Conservation (phyloP, 2,329 filamentous ascomycete genomes). For the Beauveria asiatica region DNA sequence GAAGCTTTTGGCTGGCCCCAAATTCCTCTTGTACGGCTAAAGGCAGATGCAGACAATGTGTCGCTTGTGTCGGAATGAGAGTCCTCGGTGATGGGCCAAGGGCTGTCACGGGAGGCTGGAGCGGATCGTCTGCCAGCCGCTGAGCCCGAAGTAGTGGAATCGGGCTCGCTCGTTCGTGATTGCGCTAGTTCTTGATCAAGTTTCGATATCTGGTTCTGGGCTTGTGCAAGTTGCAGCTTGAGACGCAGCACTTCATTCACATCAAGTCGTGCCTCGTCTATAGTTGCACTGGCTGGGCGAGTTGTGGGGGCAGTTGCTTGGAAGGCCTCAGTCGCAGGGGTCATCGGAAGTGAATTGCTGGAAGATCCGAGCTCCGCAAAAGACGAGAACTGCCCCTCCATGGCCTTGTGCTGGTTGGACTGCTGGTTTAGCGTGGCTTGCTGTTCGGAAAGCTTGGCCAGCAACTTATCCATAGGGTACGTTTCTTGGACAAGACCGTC, state of each 20-base stretch:
- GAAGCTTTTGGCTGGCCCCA: constrained; percentile 43
- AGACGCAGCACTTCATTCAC: constrained; percentile 57
- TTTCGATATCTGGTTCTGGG: constrained; percentile 60
- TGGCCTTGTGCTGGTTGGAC: constrained; percentile 37
- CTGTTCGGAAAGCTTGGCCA: constrained; percentile 67
- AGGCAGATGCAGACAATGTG: constrained; percentile 39
- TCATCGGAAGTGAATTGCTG: constrained; percentile 53
- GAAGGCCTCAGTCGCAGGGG: constrained; percentile 50
- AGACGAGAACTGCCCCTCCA: constrained; percentile 26
- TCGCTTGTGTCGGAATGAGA: constrained; percentile 49
- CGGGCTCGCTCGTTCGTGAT: constrained; percentile 51
- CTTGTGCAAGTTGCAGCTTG: constrained; percentile 62
- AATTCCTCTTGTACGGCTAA: constrained; percentile 46
- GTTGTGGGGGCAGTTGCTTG: constrained; percentile 39
- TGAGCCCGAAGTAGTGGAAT: constrained; percentile 22
- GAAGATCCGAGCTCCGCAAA: constrained; percentile 40
- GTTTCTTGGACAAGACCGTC: constrained; percentile 21
- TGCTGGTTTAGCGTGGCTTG: constrained; percentile 52
- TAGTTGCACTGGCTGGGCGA: constrained; percentile 42
- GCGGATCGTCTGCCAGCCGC: constrained; percentile 16
- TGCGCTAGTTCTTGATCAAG: constrained; percentile 65
- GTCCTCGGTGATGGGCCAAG: constrained; percentile 49
- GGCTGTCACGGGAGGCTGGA: constrained; percentile 29
- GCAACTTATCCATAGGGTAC: constrained; percentile 60
- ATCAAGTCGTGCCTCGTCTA: constrained; percentile 32